phyloP scores from a whole-genome alignment of 2,329 filamentous ascomycete species.

The Teratosphaeria zuluensis region DNA sequence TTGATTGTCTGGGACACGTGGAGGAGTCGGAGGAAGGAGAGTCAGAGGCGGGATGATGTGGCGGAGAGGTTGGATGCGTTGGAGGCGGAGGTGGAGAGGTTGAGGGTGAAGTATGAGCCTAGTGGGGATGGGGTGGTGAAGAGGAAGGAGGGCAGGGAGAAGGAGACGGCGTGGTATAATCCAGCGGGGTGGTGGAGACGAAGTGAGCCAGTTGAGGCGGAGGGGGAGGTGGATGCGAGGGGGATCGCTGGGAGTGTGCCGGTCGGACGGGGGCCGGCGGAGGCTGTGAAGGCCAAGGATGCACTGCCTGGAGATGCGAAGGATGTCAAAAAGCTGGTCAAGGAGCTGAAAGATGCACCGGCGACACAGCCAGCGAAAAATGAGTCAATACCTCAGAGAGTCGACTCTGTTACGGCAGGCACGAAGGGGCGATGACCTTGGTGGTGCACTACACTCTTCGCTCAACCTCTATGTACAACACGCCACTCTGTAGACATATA shows the following conservation, averaged over 20 bases:
- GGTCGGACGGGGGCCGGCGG: background rate
- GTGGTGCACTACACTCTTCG: background rate
- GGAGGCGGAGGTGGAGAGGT: slow-evolving; percentile 37
- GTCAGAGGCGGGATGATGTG: slow-evolving; percentile 49
- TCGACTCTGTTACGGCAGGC: slow-evolving; percentile 12
- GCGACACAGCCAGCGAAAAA: slow-evolving; percentile 1
- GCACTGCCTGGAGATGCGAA: background rate
- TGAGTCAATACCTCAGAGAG: slow-evolving; percentile 5
- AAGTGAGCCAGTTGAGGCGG: slow-evolving; percentile 9
- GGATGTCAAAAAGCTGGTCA: slow-evolving; percentile 1
- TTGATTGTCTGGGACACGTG: slow-evolving; percentile 55
- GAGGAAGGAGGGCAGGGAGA: slow-evolving; percentile 14
- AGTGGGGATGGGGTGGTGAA: slow-evolving; percentile 18
- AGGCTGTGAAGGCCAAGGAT: background rate
- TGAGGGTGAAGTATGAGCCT: slow-evolving; percentile 24
- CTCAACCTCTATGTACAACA: slow-evolving; percentile 10
- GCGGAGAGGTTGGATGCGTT: slow-evolving; percentile 49
- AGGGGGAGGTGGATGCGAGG: slow-evolving; percentile 1
- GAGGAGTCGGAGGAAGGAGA: slow-evolving; percentile 52
- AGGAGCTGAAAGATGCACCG: background rate
- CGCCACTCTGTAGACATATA: slow-evolving; percentile 8
- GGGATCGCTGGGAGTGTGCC: slow-evolving; percentile 8
- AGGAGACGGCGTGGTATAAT: slow-evolving; percentile 20
- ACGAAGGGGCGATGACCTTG: slow-evolving; percentile 16
- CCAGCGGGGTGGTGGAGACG: slow-evolving; percentile 17